phyloP scores from a whole-genome alignment of 2,329 filamentous ascomycete genomes.

The Diaporthe sp. region DNA sequence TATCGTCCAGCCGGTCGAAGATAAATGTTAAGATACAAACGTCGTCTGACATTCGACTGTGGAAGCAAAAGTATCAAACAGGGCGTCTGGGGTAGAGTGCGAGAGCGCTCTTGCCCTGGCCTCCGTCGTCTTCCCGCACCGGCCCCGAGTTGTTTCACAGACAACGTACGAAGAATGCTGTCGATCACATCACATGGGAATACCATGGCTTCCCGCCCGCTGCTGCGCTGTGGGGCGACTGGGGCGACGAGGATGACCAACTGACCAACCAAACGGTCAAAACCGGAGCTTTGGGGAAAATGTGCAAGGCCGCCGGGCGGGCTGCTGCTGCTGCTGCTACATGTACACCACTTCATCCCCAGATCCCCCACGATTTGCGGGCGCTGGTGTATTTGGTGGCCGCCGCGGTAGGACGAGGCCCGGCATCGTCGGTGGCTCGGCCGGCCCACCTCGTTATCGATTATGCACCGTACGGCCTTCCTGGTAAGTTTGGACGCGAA shows the following conservation, averaged over 20 bases:
- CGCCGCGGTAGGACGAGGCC: neutral
- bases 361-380: neutral
- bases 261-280: neutral
- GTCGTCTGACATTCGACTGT: neutral
- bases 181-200: conserved; percentile 11
- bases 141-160: neutral
- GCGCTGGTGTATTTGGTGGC: neutral
- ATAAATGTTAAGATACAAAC: neutral
- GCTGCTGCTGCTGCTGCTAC: neutral
- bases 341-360: neutral
- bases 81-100: neutral
- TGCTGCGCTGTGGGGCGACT: neutral
- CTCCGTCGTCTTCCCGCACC: no score
- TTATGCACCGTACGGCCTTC: neutral
- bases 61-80: neutral
- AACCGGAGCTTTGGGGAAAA: neutral
- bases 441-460: neutral
- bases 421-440: neutral
- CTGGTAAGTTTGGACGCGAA: neutral
- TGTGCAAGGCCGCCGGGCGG: neutral
- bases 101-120: neutral
- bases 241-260: neutral
- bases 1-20: neutral
- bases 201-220: neutral
- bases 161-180: neutral